Evolutionary conservation across 208 protist genomes (phyloP), one percentile per base, ranked within the genome.

Genomic region (Leptomonas pyrrhocoris): DNA sequence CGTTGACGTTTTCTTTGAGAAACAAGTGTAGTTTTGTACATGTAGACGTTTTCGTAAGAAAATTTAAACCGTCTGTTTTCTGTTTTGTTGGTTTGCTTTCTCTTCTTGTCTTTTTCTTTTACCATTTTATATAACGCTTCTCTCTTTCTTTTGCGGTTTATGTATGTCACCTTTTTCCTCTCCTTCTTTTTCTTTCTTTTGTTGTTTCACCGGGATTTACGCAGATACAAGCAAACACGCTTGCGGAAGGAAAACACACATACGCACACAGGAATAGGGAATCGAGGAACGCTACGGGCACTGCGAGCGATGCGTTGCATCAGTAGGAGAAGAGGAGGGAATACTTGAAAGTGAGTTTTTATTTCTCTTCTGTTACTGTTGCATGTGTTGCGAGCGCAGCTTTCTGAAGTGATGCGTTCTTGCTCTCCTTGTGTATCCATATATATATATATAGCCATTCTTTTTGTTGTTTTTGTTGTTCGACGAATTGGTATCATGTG

Each of bases 151-250:
- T 13, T 74, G 12, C 43, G 2, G 18, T 30, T 63, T 76, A 45
- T 53, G n/a, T 46, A 59, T 43, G 1, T 61, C 56, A 25, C 50
- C 40, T 56, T 54, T 34, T 12, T 13, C 19, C 34, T 51, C 38
- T 73, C 31, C 31, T 63, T 53, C 49, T 42, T 49, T 67, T 53
- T 51, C 43, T 51, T 13, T 51, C 51, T 9, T 43, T 51, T 59
- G 25, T 69, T 6, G 53, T 64, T 21, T 38, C 58, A 50, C 34
- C 25, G 21, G 34, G 28, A 49, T 50, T 43, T 38, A 31, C n/a
- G 12, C 27, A 12, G 21, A 62, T 46, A 27, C 34, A 27, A 28
- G 56, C 25, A 16, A 28, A 9, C 38, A n/a, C n/a, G n/a, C n/a
- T n/a, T n/a, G n/a, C n/a, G 5, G 9, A 42, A 45, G 15, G 36